Evolutionary conservation across 306 rosid genomes (phyloP).

Genomic region (Prunus fruticosa): DNA sequence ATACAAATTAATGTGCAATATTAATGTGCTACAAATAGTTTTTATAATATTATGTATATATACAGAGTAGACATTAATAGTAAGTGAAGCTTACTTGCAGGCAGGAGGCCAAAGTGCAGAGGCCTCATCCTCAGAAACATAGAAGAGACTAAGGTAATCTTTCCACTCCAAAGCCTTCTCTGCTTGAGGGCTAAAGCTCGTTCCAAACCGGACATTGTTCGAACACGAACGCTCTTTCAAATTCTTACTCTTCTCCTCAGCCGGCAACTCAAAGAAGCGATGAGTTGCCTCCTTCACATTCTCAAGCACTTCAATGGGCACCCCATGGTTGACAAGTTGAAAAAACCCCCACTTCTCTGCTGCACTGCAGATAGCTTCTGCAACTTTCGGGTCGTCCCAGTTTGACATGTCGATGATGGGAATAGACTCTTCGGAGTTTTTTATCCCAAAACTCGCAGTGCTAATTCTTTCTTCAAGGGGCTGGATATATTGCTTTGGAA

Average conservation of each 20-base stretch:
- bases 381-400: conserved; percentile 32
- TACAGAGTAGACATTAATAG: no score
- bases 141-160: conserved; percentile 54
- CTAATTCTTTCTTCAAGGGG: conserved; percentile 43
- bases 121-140: conserved; percentile 58
- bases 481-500: conserved; percentile 53
- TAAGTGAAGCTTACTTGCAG: conserved; percentile 36
- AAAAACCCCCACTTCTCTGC: conserved; percentile 70
- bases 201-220: conserved; percentile 40
- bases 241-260: conserved; percentile 46
- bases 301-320: conserved; percentile 41
- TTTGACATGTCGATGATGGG: conserved; percentile 57
- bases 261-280: conserved; percentile 39
- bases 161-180: conserved; percentile 73
- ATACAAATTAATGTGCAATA: no score
- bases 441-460: background rate
- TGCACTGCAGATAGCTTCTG: conserved; percentile 44
- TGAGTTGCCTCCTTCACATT: conserved; percentile 47
- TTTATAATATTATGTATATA: no score
- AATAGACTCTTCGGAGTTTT: conserved; percentile 22
- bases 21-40: no score
- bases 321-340: conserved; percentile 57
- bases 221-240: conserved; percentile 35
- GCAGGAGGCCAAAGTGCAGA: conserved; percentile 45
- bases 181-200: conserved; percentile 46